Base-by-base conservation (phyloP, 106 monocot species). In the Allium cepa region DNA sequence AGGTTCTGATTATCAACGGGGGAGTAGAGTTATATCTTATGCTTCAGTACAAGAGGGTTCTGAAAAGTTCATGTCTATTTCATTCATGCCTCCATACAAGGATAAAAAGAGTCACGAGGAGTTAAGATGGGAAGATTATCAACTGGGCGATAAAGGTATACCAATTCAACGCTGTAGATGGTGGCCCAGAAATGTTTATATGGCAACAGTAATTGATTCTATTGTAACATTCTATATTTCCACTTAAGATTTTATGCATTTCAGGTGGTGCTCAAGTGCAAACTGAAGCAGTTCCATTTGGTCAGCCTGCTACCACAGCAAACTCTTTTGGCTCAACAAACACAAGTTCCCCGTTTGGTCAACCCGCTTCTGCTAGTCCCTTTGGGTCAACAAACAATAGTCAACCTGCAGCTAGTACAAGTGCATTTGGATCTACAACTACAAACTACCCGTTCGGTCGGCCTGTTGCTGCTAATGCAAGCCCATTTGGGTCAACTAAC, bases 101-200 rank as follows among this genome's bases (percentile, higher is more conserved):
- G 92, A 90, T 57, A 97, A 97, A 79, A 36, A 36, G 36, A 85
- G 92, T 71, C 97, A 92, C 17, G 97, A 97, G 63, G 97, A 97
- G 48, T 66, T 97, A 74, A 78, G 97, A 68, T 97, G 97, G 97
- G 97, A 92, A 70, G 97, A 97, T 49, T 97, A 97, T 72, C 97
- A 92, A 74, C 89, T 75, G 72, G 89, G 92, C 51, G 97, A 97
- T 63, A 92, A 97, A 87, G 97, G 97, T 97, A 48, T 12, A 8
- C 53, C 53, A 55, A 55, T 12, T 12, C 53, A 55, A 60, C 8
- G 7, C 28, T 17, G 8, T 26, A 9, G 60, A 28, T 16, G 28
- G 9, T 26, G 60, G 60, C 10, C 46, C 18, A 15, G 46, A 8
- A 5, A 13, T 9, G n/a, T 46, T 22, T 4, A 7, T 13, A 22